Base-by-base conservation (phyloP, 2,329 filamentous ascomycete species). In the Penicillium concentricum region DNA sequence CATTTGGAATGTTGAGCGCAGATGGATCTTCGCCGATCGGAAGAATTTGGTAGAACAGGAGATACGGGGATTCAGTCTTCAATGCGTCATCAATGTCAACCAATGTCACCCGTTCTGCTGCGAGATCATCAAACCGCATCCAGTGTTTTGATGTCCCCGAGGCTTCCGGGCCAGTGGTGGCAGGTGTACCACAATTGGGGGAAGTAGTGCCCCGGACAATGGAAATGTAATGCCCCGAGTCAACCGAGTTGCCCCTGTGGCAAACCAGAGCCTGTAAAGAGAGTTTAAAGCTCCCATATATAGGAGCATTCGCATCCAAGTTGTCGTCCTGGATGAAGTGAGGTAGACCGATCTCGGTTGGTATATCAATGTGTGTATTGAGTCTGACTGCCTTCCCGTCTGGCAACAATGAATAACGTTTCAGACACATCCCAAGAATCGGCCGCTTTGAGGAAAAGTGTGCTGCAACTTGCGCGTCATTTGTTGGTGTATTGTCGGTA, bases 41-140 rank as follows among this genome's bases (percentile, higher is more conserved):
- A 30, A 95, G 84, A 39, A 97, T 90, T 72, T 97, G 93, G 69
- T 97, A 99, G 74, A 97, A 97, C 0, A 99, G 80, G 7, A 97
- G 82, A 71, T 97, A 97, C 0, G 94, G 93, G 72, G 91, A 95
- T 72, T 97, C 92, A n/a, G 88, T 83, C 63, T 85, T 88, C 48
- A 97, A 77, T 0, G 90, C 88, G 63, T 88, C 77, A 59, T 90
- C 87, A 61, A 97, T 88, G 67, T 95, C 85, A 47, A 97, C 87
- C 53, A 88, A 82, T 0, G 81, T 82, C 3, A 97, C 88, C 26
- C 93, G 85, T 54, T 87, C 82, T 35, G 83, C 79, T 0, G 85
- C 78, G n/a, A 97, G 79, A 71, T 99, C 94, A 69, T 99, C 94
- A 66, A 96, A 97, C 37, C 87, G 88, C 71, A 96, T 86, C 94